Base-by-base conservation (phyloP, 108 stramenopile genomes). In the Fragilaria crotonensis region DNA sequence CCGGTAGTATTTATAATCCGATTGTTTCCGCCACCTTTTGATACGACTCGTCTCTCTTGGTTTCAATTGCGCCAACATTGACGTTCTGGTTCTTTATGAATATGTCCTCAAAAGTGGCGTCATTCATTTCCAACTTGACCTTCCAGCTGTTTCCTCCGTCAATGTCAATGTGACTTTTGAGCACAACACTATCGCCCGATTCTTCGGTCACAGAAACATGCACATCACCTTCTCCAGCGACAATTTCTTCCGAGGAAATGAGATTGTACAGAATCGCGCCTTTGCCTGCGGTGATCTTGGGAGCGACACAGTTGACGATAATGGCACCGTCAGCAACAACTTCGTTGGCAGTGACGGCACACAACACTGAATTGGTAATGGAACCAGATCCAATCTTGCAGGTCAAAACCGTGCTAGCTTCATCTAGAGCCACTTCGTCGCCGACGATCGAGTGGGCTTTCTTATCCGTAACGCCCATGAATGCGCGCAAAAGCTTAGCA, bases 291-390 rank as follows among this genome's bases (percentile, higher is more conserved):
- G 75, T 65, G 58, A 98, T 96, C 54, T 83, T 87, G 54, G 85
- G 88, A 4, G 97, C 97, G 2, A 93, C 88, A 45, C 96, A 96
- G 66, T 98, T 98, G 52, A 98, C 95, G 61, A 98, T 78, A 60
- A 98, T 94, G 60, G 93, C 95, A 22, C 91, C 90, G 49, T 94
- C 93, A 20, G 90, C 90, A 26, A 84, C 75, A 30, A 98, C 53
- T 46, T 84, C 74, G 20, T 57, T 51, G 25, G 89, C 75, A 30
- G 77, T 68, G 30, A 96, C 95, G 21, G 81, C 70, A 36, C 86
- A 74, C 31, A 97, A 61, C 18, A 86, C 68, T n/a, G 90, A 83
- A 52, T 90, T 71, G 32, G 68, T 71, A 32, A 96, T 64, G 18
- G 70, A 65, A 25, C 97, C 97, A 48, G 64, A 52, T 33, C 71